Evolutionary conservation across 140 eudicot species (phyloP).

Genomic region (Cichorium intybus): DNA sequence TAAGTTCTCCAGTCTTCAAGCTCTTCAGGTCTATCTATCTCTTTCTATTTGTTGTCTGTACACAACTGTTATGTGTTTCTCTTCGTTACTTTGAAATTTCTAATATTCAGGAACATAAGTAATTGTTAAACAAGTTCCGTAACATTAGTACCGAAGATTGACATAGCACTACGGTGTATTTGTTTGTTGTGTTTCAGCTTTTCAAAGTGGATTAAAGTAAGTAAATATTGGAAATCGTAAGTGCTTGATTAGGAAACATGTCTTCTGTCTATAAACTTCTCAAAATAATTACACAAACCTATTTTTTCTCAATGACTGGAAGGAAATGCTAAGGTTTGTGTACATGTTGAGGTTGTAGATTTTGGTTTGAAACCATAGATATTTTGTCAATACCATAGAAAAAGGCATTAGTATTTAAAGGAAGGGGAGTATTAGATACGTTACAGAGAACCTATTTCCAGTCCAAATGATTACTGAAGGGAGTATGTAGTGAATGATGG

Average conservation of each 20-base stretch:
- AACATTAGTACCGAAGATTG: not conserved
- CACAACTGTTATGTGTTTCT: not conserved
- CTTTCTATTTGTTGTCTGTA: not conserved
- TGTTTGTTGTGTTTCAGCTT: slow-evolving; percentile 3
- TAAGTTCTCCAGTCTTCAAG: slow-evolving; percentile 57
- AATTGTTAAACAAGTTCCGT: slow-evolving; percentile 7
- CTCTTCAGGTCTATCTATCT: slow-evolving; percentile 47
- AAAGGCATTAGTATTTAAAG: not conserved
- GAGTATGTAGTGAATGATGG: not conserved
- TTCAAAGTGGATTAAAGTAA: not conserved
- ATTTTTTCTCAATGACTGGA: not conserved
- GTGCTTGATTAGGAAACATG: slow-evolving; percentile 11
- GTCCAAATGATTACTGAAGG: not conserved
- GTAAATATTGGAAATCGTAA: not conserved
- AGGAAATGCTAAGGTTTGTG: slow-evolving; percentile 2
- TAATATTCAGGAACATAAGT: not conserved
- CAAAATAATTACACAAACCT: not conserved
- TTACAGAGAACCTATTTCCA: not conserved
- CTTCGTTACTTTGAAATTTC: not conserved
- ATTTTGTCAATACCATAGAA: not conserved
- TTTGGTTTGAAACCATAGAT: not conserved
- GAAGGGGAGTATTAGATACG: not conserved
- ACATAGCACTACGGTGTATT: slow-evolving; percentile 1
- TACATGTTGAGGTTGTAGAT: not conserved
- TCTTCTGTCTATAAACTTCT: not conserved